Evolutionary conservation across 2,329 filamentous ascomycete species (phyloP).

Genomic region (Thielaviopsis euricoi): DNA sequence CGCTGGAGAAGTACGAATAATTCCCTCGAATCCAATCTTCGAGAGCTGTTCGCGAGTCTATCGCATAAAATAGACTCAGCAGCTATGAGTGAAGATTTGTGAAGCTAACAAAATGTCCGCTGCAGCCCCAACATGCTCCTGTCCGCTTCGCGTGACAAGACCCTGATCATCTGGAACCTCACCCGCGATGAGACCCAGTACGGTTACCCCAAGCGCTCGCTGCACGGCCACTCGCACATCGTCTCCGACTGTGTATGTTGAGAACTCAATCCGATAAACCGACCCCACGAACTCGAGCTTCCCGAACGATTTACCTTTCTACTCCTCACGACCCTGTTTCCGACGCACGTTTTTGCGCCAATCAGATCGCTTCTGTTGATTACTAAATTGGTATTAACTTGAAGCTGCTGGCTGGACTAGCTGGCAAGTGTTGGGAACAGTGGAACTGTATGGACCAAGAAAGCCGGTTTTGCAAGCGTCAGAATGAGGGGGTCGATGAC

Average conservation of each 20-base stretch:
- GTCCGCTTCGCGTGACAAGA: constrained; percentile 94
- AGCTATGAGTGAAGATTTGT: not conserved
- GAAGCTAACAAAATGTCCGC: constrained; percentile 8
- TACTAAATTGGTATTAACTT: not conserved
- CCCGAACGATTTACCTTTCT: not conserved
- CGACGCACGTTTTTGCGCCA: not conserved
- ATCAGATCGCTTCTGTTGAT: not conserved
- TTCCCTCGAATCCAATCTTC: not conserved
- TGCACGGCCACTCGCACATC: constrained; percentile 98
- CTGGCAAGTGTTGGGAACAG: not conserved
- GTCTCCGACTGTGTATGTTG: constrained; percentile 96
- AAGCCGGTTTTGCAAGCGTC: not conserved
- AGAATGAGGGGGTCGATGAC: not conserved
- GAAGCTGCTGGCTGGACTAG: not conserved
- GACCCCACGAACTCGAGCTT: not conserved
- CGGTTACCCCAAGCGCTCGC: constrained; percentile 97
- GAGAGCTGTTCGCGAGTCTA: not conserved
- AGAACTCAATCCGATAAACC: constrained; percentile 7
- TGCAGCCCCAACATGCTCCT: constrained; percentile 96
- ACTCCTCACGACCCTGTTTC: not conserved
- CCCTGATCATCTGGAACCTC: constrained; percentile 99
- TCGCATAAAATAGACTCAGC: not conserved
- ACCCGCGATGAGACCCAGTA: constrained; percentile 97
- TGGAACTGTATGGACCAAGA: not conserved
- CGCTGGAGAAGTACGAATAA: constrained; percentile 79